Base-by-base conservation (phyloP, 257 asterid genomes). In the Jacaranda mimosifolia region DNA sequence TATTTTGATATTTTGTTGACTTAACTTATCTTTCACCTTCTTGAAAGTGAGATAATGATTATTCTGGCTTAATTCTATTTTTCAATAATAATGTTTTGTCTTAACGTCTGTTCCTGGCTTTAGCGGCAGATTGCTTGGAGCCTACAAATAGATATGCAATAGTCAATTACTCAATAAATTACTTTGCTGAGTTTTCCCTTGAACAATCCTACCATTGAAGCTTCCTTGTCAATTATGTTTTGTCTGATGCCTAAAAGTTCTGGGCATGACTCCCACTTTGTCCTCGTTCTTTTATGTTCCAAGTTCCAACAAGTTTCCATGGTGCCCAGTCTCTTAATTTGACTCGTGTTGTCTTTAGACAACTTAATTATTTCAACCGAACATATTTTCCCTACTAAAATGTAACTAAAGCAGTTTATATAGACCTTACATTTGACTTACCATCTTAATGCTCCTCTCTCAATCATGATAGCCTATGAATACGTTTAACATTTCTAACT, bases 31-130 rank as follows among this genome's bases (percentile, higher is more conserved):
- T 42, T 19, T 53, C 43, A 42, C 67, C 57, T 75, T 49, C 46
- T 75, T 21, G 48, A 56, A 76, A 19, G 59, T 60, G 51, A 43
- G 68, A 15, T 72, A 53, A 11, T 80, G 63, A 40, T 52, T 14
- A 43, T 42, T 38, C 59, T 81, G 63, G 62, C 76, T 60, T 70
- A 36, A 19, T n/a, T 73, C 19, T 49, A 19, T 48, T 74, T 42
- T 70, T 15, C 18, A 26, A 26, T 26, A 26, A 26, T 38, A 17
- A 12, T 7, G 19, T 15, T 68, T 12, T 36, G 13, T 46, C 15
- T 21, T 68, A 58, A 63, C 12, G 48, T 60, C 43, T 78, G 12
- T 66, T 62, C 46, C 63, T 73, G 43, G 55, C 40, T 71, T 64
- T 4, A 5, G 62, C 72, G 36, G 45, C 21, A 21, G 36, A 57